Percentiles rank a stretch among this genome's conserved stretches.
phyloP scores from a whole-genome alignment of 2,329 filamentous ascomycete species.

The Nigrospora sphaerica region DNA sequence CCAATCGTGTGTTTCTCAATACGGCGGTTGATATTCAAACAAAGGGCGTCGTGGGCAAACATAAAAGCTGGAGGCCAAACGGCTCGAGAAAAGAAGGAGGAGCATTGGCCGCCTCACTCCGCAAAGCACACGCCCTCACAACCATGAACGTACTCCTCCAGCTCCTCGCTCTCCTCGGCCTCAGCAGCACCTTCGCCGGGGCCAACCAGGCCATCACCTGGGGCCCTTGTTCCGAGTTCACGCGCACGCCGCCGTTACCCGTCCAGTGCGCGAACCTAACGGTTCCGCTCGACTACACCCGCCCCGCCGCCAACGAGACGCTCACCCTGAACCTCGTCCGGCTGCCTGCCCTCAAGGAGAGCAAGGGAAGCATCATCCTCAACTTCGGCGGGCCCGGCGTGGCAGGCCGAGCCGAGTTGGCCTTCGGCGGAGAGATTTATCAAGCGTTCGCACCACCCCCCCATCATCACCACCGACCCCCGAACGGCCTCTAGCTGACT shows the following conservation, averaged over 20 bases:
- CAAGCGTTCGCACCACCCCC: neutral
- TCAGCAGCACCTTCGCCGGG: too few species aligned
- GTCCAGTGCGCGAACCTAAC: neutral
- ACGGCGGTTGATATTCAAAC: too few species aligned
- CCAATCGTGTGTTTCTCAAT: too few species aligned
- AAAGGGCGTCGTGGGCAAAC: too few species aligned
- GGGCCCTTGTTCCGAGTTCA: neutral
- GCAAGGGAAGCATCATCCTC: constrained; percentile 4
- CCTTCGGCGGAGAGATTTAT: neutral
- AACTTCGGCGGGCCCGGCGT: constrained; percentile 7
- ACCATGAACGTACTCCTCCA: too few species aligned
- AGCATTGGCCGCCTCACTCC: too few species aligned
- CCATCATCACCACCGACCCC: neutral
- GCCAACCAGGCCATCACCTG: neutral
- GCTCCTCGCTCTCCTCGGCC: too few species aligned
- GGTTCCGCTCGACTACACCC: neutral
- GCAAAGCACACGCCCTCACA: too few species aligned
- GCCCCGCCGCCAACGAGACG: constrained; percentile 33
- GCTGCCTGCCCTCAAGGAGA: constrained; percentile 7
- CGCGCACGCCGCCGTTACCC: neutral
- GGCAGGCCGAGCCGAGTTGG: neutral
- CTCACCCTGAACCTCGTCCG: neutral
- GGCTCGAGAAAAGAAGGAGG: too few species aligned
- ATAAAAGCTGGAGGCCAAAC: too few species aligned
- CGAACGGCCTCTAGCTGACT: neutral